Conservation (phyloP, 2,329 filamentous ascomycete species). For the Allantophomopsis cytisporea region DNA sequence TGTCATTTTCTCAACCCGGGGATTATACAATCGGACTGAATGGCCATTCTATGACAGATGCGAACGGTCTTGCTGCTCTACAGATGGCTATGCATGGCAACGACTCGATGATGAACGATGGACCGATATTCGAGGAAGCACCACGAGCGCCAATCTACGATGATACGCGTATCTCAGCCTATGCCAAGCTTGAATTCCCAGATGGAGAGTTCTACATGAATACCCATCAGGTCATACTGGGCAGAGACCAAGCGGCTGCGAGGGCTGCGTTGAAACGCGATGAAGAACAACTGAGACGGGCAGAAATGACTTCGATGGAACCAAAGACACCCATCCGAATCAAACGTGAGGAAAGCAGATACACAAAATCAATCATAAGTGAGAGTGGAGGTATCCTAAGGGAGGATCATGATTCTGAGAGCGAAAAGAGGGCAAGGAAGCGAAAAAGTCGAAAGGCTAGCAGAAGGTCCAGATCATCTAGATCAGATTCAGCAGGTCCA, state of each 20-base stretch:
- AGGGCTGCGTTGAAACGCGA: slow-evolving; percentile 32
- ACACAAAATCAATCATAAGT: slow-evolving; percentile 47
- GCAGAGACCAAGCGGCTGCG: slow-evolving; percentile 53
- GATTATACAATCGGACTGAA: neutral
- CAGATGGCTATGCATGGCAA: slow-evolving; percentile 4
- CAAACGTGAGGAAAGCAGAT: slow-evolving; percentile 27
- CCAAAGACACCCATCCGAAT: slow-evolving; percentile 35
- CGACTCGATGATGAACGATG: neutral
- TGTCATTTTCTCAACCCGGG: neutral
- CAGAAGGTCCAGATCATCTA: slow-evolving; percentile 28
- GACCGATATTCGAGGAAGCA: slow-evolving; percentile 7
- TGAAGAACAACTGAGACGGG: slow-evolving; percentile 29
- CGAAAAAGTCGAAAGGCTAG: slow-evolving; percentile 24
- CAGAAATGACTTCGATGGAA: slow-evolving; percentile 29
- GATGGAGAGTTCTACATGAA: slow-evolving; percentile 73
- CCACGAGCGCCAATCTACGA: slow-evolving; percentile 5
- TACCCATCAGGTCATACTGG: slow-evolving; percentile 58
- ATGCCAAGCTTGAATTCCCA: slow-evolving; percentile 50
- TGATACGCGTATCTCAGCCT: slow-evolving; percentile 24
- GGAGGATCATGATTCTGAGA: slow-evolving; percentile 46
- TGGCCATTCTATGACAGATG: neutral
- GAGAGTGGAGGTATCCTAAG: slow-evolving; percentile 57
- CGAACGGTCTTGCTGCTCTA: slow-evolving; percentile 3
- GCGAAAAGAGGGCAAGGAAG: slow-evolving; percentile 32
- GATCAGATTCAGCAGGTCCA: slow-evolving; percentile 22